Base-by-base conservation (phyloP, 2,329 filamentous ascomycete genomes). In the Colletotrichum neosansevieriae region DNA sequence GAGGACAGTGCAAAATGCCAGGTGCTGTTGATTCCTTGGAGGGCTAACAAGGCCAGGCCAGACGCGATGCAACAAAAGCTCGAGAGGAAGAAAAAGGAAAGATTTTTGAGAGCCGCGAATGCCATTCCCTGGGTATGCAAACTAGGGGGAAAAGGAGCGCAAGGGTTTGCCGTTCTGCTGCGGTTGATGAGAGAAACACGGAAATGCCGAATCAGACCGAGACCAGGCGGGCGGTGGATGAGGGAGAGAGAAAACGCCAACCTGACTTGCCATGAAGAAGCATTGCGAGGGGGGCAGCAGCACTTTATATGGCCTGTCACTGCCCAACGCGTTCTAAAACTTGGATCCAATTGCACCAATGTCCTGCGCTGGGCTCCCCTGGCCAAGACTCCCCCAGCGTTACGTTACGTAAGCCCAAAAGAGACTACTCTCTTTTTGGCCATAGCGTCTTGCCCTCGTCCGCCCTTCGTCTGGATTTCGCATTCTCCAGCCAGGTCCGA, bases 341-440 rank as follows among this genome's bases (percentile, higher is more conserved):
- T 13, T 51, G 29, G 29, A 29, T 29, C 29, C 29, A 29, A 51
- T 51, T 51, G 49, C 49, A 32, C 24, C 49, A 29, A 51, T 32
- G 15, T 7, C 4, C 42, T 17, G 42, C 9, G 49, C 11, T 17
- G 29, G 62, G 56, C 62, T 61, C 51, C 57, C 62, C 47, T 65
- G 47, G 19, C 61, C 44, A 59, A 17, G n/a, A 12, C 29, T 29
- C 3, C 50, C n/a, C n/a, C n/a, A n/a, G n/a, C n/a, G n/a, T n/a
- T n/a, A n/a, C n/a, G n/a, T n/a, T 64, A 64, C 54, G 62, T 64
- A 64, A 64, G 62, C n/a, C 44, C 36, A 51, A 5, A 24, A 12
- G 45, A 21, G 17, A 29, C 45, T 11, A 49, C 17, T 49, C 45
- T 21, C 9, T 21, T 24, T 49, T 49, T 12, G 21, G 45, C 45